These are phyloP conservation scores for Penicillium flavigenum DNA, from an alignment of 495 filamentous ascomycete genomes.

Conservation along the genomic window DNA sequence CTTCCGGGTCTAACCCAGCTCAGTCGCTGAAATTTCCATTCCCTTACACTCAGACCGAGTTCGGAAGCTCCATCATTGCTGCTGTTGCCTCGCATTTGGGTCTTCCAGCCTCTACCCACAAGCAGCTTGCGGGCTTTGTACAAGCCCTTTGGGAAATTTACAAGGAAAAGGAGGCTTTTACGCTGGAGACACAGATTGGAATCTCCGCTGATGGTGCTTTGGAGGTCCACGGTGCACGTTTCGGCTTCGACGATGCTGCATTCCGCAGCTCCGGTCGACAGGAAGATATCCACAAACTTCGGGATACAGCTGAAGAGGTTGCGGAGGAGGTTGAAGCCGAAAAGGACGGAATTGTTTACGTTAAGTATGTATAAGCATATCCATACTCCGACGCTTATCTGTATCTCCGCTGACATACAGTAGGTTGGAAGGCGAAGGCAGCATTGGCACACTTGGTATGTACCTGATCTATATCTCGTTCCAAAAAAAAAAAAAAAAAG, in stretches of 20 bases:
- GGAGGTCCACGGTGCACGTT: slow-evolving; percentile 51
- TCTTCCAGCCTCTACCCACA: slow-evolving; percentile 43
- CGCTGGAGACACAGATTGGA: slow-evolving; percentile 51
- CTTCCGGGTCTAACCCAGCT: slow-evolving; percentile 35
- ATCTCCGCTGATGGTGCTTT: slow-evolving; percentile 39
- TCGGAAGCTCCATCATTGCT: slow-evolving; percentile 35
- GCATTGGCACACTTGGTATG: slow-evolving; percentile 65
- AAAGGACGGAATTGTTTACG: slow-evolving; percentile 70
- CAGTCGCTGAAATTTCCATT: slow-evolving; percentile 60
- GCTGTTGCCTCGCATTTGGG: slow-evolving; percentile 52
- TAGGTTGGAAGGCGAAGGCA: slow-evolving; percentile 50
- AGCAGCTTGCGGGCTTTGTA: slow-evolving; percentile 51
- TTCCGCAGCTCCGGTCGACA: slow-evolving; percentile 66
- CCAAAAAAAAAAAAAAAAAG: too few relatives aligned
- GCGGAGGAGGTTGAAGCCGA: slow-evolving; percentile 64
- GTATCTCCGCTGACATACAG: slow-evolving; percentile 12
- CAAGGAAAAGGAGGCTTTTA: slow-evolving; percentile 65
- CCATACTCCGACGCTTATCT: background rate
- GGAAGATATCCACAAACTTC: slow-evolving; percentile 57
- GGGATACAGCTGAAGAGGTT: slow-evolving; percentile 52
- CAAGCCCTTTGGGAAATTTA: slow-evolving; percentile 58
- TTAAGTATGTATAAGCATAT: slow-evolving; percentile 44
- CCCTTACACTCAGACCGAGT: slow-evolving; percentile 44
- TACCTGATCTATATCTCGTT: background rate
- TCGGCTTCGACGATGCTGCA: slow-evolving; percentile 80